These are phyloP conservation scores for Cutaneotrichosporon sp. DNA, from an alignment of 1,284 basidiomycete species.

Conservation along the genomic window DNA sequence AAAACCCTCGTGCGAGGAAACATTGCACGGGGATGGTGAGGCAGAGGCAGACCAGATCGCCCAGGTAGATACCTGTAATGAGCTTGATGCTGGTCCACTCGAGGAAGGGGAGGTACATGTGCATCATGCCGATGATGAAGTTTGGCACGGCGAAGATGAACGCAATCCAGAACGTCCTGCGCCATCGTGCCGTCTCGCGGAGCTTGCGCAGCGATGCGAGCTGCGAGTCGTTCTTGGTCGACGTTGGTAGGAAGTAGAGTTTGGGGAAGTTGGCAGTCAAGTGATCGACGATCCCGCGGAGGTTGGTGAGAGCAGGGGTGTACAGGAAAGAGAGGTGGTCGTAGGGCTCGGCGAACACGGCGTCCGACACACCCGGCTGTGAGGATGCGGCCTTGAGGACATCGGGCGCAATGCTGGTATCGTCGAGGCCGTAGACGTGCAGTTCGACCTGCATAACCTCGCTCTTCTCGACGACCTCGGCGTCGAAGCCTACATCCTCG, in stretches of 20 bases:
- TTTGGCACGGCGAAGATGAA: constrained; percentile 82
- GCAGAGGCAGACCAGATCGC: constrained; percentile 73
- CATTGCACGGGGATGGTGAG: constrained; percentile 91
- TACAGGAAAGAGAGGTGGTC: constrained; percentile 72
- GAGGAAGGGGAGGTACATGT: constrained; percentile 54
- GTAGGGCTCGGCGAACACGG: constrained; percentile 67
- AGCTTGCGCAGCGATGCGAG: constrained; percentile 82
- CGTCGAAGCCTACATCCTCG: constrained; percentile 49
- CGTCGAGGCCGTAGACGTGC: constrained; percentile 41
- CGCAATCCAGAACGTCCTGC: constrained; percentile 69
- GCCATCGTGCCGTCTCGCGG: constrained; percentile 89
- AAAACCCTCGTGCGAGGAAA: constrained; percentile 84
- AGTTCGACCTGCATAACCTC: constrained; percentile 40
- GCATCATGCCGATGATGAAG: constrained; percentile 85
- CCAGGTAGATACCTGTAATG: constrained; percentile 69
- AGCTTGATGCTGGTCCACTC: constrained; percentile 46
- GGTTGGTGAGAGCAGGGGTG: constrained; percentile 66
- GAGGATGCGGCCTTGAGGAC: constrained; percentile 41
- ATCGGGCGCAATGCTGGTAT: constrained; percentile 20
- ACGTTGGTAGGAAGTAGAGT: constrained; percentile 44
- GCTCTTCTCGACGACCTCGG: constrained; percentile 44
- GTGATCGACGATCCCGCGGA: constrained; percentile 77
- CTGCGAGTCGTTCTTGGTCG: constrained; percentile 59
- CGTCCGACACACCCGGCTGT: constrained; percentile 69
- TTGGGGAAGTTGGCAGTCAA: constrained; percentile 61